Conservation (phyloP, 2,329 filamentous ascomycete species). For the Botrytis deweyae region DNA sequence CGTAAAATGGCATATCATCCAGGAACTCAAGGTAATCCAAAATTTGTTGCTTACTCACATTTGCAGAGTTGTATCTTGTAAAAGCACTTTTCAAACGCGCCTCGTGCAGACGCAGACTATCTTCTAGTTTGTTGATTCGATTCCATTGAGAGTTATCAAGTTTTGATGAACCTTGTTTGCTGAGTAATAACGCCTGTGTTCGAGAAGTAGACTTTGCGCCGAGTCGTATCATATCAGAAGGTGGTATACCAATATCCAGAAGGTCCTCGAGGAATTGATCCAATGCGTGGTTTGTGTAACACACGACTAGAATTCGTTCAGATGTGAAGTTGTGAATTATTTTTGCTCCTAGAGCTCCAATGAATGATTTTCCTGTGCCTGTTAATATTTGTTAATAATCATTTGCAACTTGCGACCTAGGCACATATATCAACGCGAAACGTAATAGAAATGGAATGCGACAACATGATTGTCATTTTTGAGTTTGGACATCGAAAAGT, state of each 20-base stretch:
- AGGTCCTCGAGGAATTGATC: conserved; percentile 67
- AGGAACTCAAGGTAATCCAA: conserved; percentile 53
- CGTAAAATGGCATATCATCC: conserved; percentile 51
- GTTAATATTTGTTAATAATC: conserved; percentile 14
- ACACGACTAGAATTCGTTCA: conserved; percentile 60
- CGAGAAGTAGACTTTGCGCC: conserved; percentile 56
- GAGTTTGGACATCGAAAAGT: not conserved
- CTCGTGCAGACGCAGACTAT: conserved; percentile 39
- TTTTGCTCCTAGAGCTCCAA: conserved; percentile 63
- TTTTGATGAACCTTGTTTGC: conserved; percentile 42
- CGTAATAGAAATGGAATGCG: not conserved
- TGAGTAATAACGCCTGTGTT: conserved; percentile 51
- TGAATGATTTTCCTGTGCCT: conserved; percentile 75
- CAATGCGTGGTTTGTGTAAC: conserved; percentile 67
- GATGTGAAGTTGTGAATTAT: conserved; percentile 50
- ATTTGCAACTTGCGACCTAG: not conserved
- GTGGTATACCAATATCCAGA: conserved; percentile 55
- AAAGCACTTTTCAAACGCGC: conserved; percentile 30
- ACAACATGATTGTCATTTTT: not conserved
- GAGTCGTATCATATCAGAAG: conserved; percentile 55
- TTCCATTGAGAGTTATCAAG: conserved; percentile 41
- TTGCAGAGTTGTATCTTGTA: conserved; percentile 24
- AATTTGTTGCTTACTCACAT: conserved; percentile 34
- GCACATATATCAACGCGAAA: not conserved
- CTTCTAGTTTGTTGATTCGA: conserved; percentile 46